Percentiles rank a stretch among this genome's conserved stretches.
Conservation (phyloP, 2,329 filamentous ascomycete species). For the Alternaria gaisen region DNA sequence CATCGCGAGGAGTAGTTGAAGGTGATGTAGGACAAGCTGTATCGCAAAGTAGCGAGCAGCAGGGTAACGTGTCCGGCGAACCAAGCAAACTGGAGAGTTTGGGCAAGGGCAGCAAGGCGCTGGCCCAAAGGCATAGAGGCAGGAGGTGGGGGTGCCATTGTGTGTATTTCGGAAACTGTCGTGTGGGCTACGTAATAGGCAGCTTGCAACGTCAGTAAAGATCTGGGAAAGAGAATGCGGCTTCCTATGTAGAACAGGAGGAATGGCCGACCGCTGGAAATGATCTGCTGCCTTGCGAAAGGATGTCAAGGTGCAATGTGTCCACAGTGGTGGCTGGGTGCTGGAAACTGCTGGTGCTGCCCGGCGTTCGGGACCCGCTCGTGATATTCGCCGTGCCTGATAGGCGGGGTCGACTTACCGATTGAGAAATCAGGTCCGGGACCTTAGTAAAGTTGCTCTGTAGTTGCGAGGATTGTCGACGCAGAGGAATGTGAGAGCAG, state of each 20-base stretch:
- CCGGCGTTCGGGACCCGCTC: constrained; percentile 41
- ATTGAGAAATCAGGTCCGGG: constrained; percentile 26
- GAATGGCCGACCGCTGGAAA: constrained; percentile 20
- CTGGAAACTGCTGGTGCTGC: constrained; percentile 11
- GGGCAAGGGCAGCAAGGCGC: constrained; percentile 78
- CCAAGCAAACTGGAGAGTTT: constrained; percentile 89
- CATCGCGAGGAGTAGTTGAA: constrained; percentile 84
- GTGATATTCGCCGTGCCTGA: constrained; percentile 39
- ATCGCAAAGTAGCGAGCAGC: constrained; percentile 83
- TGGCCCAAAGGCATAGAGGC: constrained; percentile 74
- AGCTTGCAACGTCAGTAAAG: constrained; percentile 37
- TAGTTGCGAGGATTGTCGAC: constrained; percentile 1
- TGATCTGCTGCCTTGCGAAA: constrained; percentile 26
- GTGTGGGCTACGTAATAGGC: constrained; percentile 37
- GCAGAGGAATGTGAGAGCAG: constrained; percentile 9
- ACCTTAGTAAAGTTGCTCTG: constrained; percentile 5
- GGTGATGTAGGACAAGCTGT: constrained; percentile 83
- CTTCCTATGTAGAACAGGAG: constrained; percentile 25
- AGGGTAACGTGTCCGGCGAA: constrained; percentile 80
- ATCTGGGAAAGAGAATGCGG: constrained; percentile 19
- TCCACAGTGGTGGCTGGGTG: constrained; percentile 45
- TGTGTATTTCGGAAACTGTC: constrained; percentile 33
- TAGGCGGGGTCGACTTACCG: constrained; percentile 39
- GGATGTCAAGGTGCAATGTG: constrained; percentile 45
- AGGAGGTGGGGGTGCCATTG: constrained; percentile 78